Evolutionary conservation across 2,329 filamentous ascomycete species (phyloP).

Genomic region (Trichoderma pleuroti): DNA sequence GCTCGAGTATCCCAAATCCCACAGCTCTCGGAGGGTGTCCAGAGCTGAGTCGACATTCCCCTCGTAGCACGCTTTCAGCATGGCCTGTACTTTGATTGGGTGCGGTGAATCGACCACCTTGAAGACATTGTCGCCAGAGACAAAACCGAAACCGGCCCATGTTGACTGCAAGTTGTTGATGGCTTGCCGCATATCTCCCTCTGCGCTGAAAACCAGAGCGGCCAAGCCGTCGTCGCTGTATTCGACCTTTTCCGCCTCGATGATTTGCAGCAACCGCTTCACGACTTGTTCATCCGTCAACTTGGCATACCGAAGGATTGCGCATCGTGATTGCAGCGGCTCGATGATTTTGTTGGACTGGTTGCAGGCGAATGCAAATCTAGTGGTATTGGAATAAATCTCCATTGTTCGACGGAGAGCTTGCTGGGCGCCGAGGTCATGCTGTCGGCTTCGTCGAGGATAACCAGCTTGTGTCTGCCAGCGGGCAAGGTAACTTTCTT

Average conservation of each 20-base stretch:
- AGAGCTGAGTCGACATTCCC: conserved; percentile 84
- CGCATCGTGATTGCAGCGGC: conserved; percentile 93
- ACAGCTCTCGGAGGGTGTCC: conserved; percentile 83
- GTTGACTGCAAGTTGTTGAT: conserved; percentile 98
- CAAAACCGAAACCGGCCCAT: conserved; percentile 87
- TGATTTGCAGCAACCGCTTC: conserved; percentile 85
- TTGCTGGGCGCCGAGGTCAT: conserved; percentile 97
- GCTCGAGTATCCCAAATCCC: conserved; percentile 93
- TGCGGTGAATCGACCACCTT: conserved; percentile 95
- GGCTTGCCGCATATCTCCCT: conserved; percentile 97
- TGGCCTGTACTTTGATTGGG: conserved; percentile 96
- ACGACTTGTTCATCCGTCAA: conserved; percentile 91
- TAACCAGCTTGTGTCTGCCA: conserved; percentile 92
- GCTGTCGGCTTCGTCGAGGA: conserved; percentile 95
- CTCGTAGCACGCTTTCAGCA: conserved; percentile 96
- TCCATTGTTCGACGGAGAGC: conserved; percentile 96
- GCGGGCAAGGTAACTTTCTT: conserved; percentile 95
- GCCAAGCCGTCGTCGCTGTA: conserved; percentile 91
- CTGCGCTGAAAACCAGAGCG: conserved; percentile 93
- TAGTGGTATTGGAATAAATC: conserved; percentile 93
- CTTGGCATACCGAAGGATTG: conserved; percentile 88
- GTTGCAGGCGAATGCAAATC: conserved; percentile 98
- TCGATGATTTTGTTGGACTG: conserved; percentile 99
- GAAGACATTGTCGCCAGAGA: conserved; percentile 98
- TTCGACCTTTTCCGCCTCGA: conserved; percentile 84